Conservation (phyloP, 2,329 filamentous ascomycete genomes). For the Cercospora sp. region DNA sequence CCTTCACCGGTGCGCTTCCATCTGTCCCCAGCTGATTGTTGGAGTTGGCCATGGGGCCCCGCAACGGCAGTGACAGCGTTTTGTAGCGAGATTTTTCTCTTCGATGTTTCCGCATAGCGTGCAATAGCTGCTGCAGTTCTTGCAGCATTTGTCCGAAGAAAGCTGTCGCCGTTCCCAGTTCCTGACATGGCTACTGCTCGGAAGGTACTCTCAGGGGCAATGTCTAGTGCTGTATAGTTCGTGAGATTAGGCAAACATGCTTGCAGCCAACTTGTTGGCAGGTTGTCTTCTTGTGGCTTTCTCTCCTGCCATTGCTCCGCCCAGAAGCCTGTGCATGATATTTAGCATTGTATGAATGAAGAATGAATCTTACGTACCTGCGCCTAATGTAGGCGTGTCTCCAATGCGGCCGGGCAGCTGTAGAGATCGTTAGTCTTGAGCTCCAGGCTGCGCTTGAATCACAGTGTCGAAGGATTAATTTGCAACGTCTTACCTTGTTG, state of each 20-base stretch:
- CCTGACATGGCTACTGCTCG: slow-evolving; percentile 38
- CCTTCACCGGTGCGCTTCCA: slow-evolving; percentile 77
- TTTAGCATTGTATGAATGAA: not conserved
- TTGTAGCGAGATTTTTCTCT: slow-evolving; percentile 46
- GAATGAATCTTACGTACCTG: not conserved
- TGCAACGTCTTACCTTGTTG: slow-evolving; percentile 61
- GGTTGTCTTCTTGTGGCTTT: not conserved
- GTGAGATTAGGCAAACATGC: slow-evolving; percentile 31
- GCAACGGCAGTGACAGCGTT: slow-evolving; percentile 64
- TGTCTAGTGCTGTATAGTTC: slow-evolving; percentile 24
- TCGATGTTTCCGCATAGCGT: slow-evolving; percentile 54
- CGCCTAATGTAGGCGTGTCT: slow-evolving; percentile 71
- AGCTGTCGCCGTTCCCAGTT: slow-evolving; percentile 80
- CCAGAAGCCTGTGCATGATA: slow-evolving; percentile 72
- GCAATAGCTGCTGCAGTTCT: slow-evolving; percentile 73
- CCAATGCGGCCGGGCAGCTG: slow-evolving; percentile 74
- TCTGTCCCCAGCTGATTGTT: slow-evolving; percentile 70
- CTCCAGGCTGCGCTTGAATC: not conserved
- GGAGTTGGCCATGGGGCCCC: slow-evolving; percentile 70
- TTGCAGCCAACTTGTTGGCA: slow-evolving; percentile 5
- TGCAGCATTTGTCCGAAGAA: slow-evolving; percentile 69
- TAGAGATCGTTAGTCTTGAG: not conserved
- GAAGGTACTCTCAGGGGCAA: not conserved
- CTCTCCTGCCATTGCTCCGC: slow-evolving; percentile 71
- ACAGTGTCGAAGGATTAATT: not conserved